phyloP scores from a whole-genome alignment of 2,329 filamentous ascomycete genomes.

The Simplicillium aogashimaense region DNA sequence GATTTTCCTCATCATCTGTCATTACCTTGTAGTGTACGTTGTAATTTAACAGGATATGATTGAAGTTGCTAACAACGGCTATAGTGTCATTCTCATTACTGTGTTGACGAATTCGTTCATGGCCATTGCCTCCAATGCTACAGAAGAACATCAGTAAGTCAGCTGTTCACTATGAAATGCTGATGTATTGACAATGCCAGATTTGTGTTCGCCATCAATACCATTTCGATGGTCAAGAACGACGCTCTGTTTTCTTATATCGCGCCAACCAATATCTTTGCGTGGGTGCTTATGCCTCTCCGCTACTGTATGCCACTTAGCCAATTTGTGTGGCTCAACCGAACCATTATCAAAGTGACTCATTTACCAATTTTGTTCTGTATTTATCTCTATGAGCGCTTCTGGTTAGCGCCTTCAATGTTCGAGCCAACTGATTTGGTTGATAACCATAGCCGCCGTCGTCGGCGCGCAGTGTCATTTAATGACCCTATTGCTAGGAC shows the following conservation, averaged over 20 bases:
- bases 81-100: slow-evolving; percentile 77
- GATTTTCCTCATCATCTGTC: slow-evolving; percentile 85
- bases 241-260: slow-evolving; percentile 92
- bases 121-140: slow-evolving; percentile 86
- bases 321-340: slow-evolving; percentile 75
- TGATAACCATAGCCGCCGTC: slow-evolving; percentile 52
- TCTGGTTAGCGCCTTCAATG: slow-evolving; percentile 63
- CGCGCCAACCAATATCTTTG: slow-evolving; percentile 82
- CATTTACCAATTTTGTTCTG: slow-evolving; percentile 80
- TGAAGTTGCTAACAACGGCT: slow-evolving; percentile 1
- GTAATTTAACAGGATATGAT: neutral
- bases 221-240: slow-evolving; percentile 97
- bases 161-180: neutral
- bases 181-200: slow-evolving; percentile 19
- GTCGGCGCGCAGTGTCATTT: slow-evolving; percentile 43
- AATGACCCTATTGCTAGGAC: slow-evolving; percentile 43
- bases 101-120: slow-evolving; percentile 97
- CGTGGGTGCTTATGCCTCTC: slow-evolving; percentile 78
- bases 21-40: slow-evolving; percentile 75
- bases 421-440: slow-evolving; percentile 80
- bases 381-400: slow-evolving; percentile 80
- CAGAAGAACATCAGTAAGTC: slow-evolving; percentile 70
- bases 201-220: slow-evolving; percentile 92
- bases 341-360: slow-evolving; percentile 83
- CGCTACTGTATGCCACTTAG: slow-evolving; percentile 72